Conservation (phyloP, 805 yeast species). For the Tanozyma kutaoensis region DNA sequence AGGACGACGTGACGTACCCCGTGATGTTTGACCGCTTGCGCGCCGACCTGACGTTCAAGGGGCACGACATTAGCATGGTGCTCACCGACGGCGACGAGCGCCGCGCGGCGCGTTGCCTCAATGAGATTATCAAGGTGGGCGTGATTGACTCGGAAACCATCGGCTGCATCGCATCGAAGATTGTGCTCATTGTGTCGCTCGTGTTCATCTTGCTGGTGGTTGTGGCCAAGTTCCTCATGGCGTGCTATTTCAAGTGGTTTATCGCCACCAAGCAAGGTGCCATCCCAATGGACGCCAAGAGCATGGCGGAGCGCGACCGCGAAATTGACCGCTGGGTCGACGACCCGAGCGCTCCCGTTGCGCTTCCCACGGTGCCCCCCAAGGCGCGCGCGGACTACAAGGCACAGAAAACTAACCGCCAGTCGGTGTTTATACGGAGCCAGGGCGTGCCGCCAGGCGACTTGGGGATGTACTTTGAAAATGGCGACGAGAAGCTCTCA, state of each 20-base stretch:
- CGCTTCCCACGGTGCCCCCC: constrained; percentile 34
- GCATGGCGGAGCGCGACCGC: constrained; percentile 49
- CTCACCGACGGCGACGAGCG: constrained; percentile 56
- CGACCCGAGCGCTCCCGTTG: constrained; percentile 16
- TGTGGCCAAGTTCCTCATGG: constrained; percentile 62
- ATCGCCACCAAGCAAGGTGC: constrained; percentile 64
- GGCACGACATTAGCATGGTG: constrained; percentile 71
- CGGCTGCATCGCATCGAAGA: constrained; percentile 86
- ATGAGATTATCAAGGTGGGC: constrained; percentile 83
- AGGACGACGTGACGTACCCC: constrained; percentile 62
- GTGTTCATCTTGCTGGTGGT: constrained; percentile 79
- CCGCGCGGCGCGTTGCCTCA: constrained; percentile 64
- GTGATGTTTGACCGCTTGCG: constrained; percentile 51
- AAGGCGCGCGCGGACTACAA: constrained; percentile 38
- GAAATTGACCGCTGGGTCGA: constrained; percentile 82
- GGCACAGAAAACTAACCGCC: constrained; percentile 21
- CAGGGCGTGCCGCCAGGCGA: constrained; percentile 19
- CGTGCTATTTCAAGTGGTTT: constrained; percentile 83
- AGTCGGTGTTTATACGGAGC: constrained; percentile 24
- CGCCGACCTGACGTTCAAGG: constrained; percentile 40
- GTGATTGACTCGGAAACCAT: constrained; percentile 77
- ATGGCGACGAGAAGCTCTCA: constrained; percentile 14
- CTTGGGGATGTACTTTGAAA: constrained; percentile 21
- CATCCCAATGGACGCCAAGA: constrained; percentile 39
- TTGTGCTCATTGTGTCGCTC: constrained; percentile 70